Base-by-base conservation (phyloP, 1,284 basidiomycete species). In the Ganoderma lucidum region DNA sequence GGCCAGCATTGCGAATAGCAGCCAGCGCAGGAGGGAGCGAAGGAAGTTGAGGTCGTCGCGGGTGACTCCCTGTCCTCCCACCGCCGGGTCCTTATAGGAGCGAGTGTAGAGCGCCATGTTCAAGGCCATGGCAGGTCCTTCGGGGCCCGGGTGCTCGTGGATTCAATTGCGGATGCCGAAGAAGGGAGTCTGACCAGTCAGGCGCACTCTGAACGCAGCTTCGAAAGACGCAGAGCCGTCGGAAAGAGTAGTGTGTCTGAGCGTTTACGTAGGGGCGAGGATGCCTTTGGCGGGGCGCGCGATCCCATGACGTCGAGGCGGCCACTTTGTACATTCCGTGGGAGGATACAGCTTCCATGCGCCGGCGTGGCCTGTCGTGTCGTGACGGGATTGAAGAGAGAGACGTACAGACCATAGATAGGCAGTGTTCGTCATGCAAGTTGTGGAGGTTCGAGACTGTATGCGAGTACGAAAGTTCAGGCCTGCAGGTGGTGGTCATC, bases 1-100 rank as follows among this genome's bases (percentile, higher is more conserved):
- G 12, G 69, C 69, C 30, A 71, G 63, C 72, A 71, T 73, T 35
- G 65, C 64, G 41, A 73, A 67, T 15, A 67, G 32, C 48, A 70
- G 56, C 59, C 39, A 58, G 32, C 64, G 59, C 4, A 71, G 64
- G 53, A 71, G 48, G 53, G 58, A 62, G 23, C 59, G 68, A n/a
- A 69, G 67, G 19, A 23, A 41, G 4, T 28, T 30, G 44, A 55
- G 64, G 64, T 63, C 62, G 63, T 63, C 35, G 39, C 58, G 66
- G 23, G 63, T 45, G 41, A 59, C 56, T 3, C 3, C 30, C 12
- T 48, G 42, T 23, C 17, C 44, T 32, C 39, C 59, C 37, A 30
- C n/a, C 23, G 48, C 35, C 17, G 39, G 53, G 41, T 64, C 67
- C 67, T 71, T 71, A 71, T 69, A 71, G 48, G 65, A 37, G 37